These are phyloP conservation scores for Didymella segeticola DNA, from an alignment of 2,329 filamentous ascomycete genomes.

Conservation along the genomic window DNA sequence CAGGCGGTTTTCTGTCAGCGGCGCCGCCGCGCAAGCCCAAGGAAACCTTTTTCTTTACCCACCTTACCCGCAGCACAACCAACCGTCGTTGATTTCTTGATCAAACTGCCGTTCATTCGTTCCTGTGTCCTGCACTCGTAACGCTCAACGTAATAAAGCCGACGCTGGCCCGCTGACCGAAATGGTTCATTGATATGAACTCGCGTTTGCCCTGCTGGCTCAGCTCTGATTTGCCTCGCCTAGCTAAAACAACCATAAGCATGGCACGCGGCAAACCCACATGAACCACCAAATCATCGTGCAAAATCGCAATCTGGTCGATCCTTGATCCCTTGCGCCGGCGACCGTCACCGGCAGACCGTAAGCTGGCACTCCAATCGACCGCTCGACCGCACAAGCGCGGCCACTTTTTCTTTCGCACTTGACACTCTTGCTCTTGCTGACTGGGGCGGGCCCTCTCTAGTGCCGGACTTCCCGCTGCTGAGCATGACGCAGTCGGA, in stretches of 20 bases:
- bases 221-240: constrained; percentile 34
- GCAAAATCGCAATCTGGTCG: constrained; percentile 32
- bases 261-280: constrained; percentile 32
- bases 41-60: constrained; percentile 28
- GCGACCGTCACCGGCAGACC: no score
- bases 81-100: no score
- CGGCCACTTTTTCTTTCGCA: constrained; percentile 24
- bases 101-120: constrained; percentile 25
- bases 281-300: constrained; percentile 36
- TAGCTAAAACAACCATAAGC: constrained; percentile 22
- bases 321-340: constrained; percentile 37
- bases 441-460: constrained; percentile 22
- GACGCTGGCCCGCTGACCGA: constrained; percentile 25
- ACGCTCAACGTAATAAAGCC: constrained; percentile 22
- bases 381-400: constrained; percentile 21
- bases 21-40: constrained; percentile 26
- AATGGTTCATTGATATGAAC: constrained; percentile 12
- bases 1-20: constrained; percentile 38
- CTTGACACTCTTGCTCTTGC: no score
- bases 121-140: no score
- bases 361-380: no score
- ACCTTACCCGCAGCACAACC: no score
- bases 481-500: constrained; percentile 38
- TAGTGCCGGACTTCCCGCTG: constrained; percentile 41
- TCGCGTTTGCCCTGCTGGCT: constrained; percentile 21